A percentile compares a stretch with the other conserved stretches of the same genome.
phyloP scores from a whole-genome alignment of 768 basidiomycete species.

The Phlebiopsis gigantea region DNA sequence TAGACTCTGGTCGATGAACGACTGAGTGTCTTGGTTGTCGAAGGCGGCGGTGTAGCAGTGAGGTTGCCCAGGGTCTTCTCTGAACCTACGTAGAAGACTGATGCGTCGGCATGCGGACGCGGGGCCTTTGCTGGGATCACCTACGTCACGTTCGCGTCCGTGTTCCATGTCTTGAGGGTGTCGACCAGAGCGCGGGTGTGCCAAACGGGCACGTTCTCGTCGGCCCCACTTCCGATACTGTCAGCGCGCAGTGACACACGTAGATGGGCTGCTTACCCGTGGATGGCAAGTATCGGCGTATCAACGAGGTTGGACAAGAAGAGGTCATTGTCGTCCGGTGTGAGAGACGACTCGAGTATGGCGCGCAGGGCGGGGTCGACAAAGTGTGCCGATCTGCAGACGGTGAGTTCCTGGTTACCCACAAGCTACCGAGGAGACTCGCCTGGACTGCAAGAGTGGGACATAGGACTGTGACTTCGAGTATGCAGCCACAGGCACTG shows the following conservation, averaged over 20 bases:
- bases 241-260: background rate
- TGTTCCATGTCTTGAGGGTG: constrained; percentile 53
- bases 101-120: background rate
- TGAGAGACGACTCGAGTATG: constrained; percentile 68
- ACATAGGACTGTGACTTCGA: constrained; percentile 87
- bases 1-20: constrained; percentile 44
- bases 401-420: background rate
- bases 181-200: constrained; percentile 67
- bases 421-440: constrained; percentile 3
- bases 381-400: constrained; percentile 62
- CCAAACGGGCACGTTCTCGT: constrained; percentile 86
- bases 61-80: constrained; percentile 54
- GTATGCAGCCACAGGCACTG: constrained; percentile 75
- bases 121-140: too few relatives aligned
- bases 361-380: constrained; percentile 69
- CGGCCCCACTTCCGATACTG: constrained; percentile 47
- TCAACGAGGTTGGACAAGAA: constrained; percentile 74
- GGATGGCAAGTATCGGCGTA: constrained; percentile 66
- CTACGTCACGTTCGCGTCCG: constrained; percentile 48
- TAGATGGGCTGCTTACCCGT: constrained; percentile 49
- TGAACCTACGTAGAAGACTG: constrained; percentile 33
- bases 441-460: constrained; percentile 63
- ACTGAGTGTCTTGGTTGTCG: constrained; percentile 44
- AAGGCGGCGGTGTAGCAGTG: constrained; percentile 73
- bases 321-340: constrained; percentile 84